Percentiles rank a stretch among this genome's conserved stretches.
These are phyloP conservation scores for Oryza longistaminata DNA, from an alignment of 176 grass and related monocot genomes.

Conservation along the genomic window DNA sequence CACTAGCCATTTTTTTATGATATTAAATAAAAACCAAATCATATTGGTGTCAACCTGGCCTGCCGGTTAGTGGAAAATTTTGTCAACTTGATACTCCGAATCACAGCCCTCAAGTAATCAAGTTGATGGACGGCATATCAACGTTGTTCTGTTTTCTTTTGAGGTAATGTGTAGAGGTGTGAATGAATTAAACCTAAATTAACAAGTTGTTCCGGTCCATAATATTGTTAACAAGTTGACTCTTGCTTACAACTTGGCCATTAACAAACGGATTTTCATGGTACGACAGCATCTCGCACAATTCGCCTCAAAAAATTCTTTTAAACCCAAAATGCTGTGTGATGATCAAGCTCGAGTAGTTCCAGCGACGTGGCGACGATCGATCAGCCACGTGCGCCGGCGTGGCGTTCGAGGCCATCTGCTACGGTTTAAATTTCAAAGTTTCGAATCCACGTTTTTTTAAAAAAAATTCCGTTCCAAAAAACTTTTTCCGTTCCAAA, in stretches of 20 bases:
- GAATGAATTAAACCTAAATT: not conserved
- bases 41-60: too few species aligned
- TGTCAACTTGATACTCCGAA: too few species aligned
- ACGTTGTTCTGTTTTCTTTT: not conserved
- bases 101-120: too few species aligned
- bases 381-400: not conserved
- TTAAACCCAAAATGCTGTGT: not conserved
- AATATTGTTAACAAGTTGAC: constrained; percentile 18
- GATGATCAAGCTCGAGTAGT: not conserved
- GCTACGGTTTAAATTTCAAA: not conserved
- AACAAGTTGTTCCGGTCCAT: too few species aligned
- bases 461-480: too few species aligned
- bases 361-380: constrained; percentile 14
- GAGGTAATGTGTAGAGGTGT: not conserved
- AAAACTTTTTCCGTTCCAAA: not conserved
- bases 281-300: not conserved
- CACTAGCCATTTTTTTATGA: too few species aligned
- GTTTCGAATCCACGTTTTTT: not conserved
- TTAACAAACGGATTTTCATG: not conserved
- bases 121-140: too few species aligned
- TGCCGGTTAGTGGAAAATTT: too few species aligned
- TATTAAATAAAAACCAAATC: too few species aligned
- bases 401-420: not conserved
- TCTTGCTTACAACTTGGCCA: constrained; percentile 2
- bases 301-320: not conserved